phyloP scores from a whole-genome alignment of 768 basidiomycete species.

The Collybiopsis confluens region DNA sequence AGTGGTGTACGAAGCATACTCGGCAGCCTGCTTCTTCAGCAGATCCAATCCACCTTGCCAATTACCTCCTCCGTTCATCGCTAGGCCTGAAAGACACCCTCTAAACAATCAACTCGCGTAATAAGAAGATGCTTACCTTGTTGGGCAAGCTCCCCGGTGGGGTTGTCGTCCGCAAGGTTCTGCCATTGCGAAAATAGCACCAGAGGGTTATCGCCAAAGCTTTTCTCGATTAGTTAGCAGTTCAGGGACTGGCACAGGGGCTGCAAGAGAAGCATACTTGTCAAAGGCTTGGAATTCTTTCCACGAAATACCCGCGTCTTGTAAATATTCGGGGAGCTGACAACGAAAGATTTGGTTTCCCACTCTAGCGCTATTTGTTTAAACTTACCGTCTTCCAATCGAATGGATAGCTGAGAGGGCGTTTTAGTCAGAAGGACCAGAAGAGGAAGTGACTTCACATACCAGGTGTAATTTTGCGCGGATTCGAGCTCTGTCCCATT shows the following conservation, averaged over 20 bases:
- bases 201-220: constrained; percentile 8
- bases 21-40: constrained; percentile 4
- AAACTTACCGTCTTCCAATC: constrained; percentile 5
- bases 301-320: constrained; percentile 7
- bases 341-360: too few relatives aligned
- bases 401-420: constrained; percentile 1
- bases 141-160: constrained; percentile 3
- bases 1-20: too few relatives aligned
- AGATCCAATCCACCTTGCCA: constrained; percentile 8
- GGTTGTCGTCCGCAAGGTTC: not conserved
- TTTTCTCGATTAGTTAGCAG: not conserved
- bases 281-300: constrained; percentile 5
- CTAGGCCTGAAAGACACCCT: not conserved
- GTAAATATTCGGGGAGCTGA: constrained; percentile 6
- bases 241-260: not conserved
- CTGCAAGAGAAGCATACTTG: not conserved
- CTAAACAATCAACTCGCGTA: not conserved
- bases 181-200: not conserved
- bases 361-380: too few relatives aligned
- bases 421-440: not conserved
- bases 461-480: constrained; percentile 3
- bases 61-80: constrained; percentile 7
- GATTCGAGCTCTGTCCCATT: constrained; percentile 5
- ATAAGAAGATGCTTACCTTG: not conserved
- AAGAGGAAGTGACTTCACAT: not conserved